Conservation (phyloP, 768 basidiomycete species). For the Tylopilus balloui region DNA sequence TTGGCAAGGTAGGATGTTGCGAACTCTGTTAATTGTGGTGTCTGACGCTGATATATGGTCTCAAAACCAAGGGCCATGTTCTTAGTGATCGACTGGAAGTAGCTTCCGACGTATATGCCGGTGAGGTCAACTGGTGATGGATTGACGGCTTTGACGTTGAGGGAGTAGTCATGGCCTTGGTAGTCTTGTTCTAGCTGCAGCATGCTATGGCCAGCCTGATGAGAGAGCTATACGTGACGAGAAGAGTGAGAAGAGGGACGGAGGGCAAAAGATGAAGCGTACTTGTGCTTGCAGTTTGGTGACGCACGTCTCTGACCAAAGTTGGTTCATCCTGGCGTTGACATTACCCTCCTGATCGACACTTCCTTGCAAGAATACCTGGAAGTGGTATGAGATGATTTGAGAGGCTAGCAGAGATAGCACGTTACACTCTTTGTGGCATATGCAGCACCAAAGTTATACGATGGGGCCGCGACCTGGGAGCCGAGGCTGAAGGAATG, state of each 20-base stretch:
- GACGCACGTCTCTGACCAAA: constrained; percentile 72
- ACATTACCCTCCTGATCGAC: constrained; percentile 93
- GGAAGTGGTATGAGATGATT: constrained; percentile 15
- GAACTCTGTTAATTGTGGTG: constrained; percentile 65
- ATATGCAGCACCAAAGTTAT: constrained; percentile 93
- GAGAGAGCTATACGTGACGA: constrained; percentile 55
- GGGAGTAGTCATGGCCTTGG: constrained; percentile 78
- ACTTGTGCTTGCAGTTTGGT: constrained; percentile 91
- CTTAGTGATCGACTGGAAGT: constrained; percentile 90
- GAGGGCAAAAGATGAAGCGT: constrained; percentile 20
- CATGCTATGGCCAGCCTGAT: constrained; percentile 80
- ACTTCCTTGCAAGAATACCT: constrained; percentile 91
- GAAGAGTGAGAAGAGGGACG: constrained; percentile 2
- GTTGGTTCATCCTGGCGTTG: constrained; percentile 83
- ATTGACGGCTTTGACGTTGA: constrained; percentile 88
- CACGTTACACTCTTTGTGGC: constrained; percentile 69
- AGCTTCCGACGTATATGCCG: constrained; percentile 88
- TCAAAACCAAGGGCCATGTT: constrained; percentile 87
- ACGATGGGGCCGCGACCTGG: constrained; percentile 76
- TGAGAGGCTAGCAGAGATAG: constrained; percentile 11
- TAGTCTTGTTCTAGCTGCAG: constrained; percentile 93
- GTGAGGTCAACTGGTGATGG: constrained; percentile 83
- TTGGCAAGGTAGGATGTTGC: constrained; percentile 78
- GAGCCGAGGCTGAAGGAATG: constrained; percentile 93
- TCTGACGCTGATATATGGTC: constrained; percentile 74